phyloP scores from a whole-genome alignment of 108 stramenopile genomes.

The Cyclostephanos tholiformis region DNA sequence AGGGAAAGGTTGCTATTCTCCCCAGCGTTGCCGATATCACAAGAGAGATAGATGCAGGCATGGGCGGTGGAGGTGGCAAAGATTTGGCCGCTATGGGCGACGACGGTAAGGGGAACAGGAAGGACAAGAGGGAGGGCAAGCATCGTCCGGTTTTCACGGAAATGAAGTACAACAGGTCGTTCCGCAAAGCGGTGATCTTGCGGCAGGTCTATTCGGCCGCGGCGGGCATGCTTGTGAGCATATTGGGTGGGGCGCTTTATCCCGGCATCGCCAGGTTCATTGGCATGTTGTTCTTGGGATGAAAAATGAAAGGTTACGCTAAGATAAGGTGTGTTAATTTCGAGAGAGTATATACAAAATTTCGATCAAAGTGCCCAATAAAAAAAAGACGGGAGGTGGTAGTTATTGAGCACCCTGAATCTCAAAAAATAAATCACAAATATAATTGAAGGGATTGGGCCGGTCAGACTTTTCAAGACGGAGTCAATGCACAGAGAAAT shows the following conservation, averaged over 20 bases:
- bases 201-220: slow-evolving; percentile 42
- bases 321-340: no score
- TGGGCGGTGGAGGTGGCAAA: not conserved
- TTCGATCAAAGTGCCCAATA: no score
- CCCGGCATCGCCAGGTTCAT: slow-evolving; percentile 34
- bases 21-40: slow-evolving; percentile 24
- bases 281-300: slow-evolving; percentile 28
- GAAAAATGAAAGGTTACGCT: not conserved
- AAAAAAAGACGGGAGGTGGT: no score
- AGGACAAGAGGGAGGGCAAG: slow-evolving; percentile 11
- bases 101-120: slow-evolving; percentile 5
- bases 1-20: not conserved
- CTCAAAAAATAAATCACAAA: no score
- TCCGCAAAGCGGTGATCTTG: slow-evolving; percentile 41
- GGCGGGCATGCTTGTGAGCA: slow-evolving; percentile 33
- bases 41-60: slow-evolving; percentile 23
- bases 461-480: no score
- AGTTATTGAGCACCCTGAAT: no score
- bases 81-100: slow-evolving; percentile 15
- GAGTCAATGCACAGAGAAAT: no score
- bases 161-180: slow-evolving; percentile 51
- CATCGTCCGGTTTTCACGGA: slow-evolving; percentile 35
- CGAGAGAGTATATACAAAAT: no score
- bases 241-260: slow-evolving; percentile 29
- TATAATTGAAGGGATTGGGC: no score